Conservation (phyloP, 2,329 filamentous ascomycete species). For the Fusarium tanahbumbuense region DNA sequence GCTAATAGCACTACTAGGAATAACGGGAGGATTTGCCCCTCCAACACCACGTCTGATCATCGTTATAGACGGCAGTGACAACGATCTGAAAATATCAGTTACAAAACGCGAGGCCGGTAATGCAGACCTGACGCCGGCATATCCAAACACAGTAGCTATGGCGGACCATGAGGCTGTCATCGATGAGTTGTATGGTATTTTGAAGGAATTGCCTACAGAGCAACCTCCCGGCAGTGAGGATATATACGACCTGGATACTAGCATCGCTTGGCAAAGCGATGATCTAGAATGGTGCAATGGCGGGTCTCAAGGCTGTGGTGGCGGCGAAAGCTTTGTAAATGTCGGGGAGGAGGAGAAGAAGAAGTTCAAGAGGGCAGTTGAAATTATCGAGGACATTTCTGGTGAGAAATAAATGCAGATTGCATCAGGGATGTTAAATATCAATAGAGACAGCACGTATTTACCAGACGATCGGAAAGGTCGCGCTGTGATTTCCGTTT, state of each 20-base stretch:
- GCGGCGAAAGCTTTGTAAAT: neutral
- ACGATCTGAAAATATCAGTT: neutral
- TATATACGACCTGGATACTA: neutral
- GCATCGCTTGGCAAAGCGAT: neutral
- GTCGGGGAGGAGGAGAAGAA: neutral
- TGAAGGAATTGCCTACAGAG: neutral
- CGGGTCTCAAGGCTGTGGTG: neutral
- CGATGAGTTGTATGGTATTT: neutral
- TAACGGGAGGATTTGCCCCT: neutral
- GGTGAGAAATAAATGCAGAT: too few species aligned
- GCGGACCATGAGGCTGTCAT: neutral
- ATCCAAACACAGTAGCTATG: accelerated
- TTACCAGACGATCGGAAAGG: too few species aligned
- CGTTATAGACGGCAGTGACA: too few species aligned
- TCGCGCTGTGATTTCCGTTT: too few species aligned
- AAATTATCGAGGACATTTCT: neutral
- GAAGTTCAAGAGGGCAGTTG: neutral
- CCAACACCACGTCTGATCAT: too few species aligned
- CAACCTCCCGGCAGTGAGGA: neutral
- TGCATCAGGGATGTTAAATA: too few species aligned
- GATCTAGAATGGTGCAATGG: neutral
- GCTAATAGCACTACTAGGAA: neutral
- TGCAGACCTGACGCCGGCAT: accelerated
- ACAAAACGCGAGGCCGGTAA: accelerated
- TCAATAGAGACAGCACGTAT: too few species aligned